phyloP scores from a whole-genome alignment of 179 eudicot genomes.

The Carnegiea gigantea region DNA sequence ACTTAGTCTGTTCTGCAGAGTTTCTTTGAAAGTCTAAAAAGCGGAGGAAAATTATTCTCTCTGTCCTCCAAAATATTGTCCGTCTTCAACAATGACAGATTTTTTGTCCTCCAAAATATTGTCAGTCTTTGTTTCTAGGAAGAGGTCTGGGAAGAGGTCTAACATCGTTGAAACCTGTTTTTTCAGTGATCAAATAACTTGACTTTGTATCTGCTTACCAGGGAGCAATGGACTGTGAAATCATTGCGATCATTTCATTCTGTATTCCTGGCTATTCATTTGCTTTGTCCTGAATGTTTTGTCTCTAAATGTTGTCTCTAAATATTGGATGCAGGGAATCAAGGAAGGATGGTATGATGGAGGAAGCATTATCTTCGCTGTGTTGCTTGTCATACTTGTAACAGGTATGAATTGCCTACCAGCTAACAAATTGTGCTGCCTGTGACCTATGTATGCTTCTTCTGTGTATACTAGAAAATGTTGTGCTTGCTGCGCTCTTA shows the following conservation, averaged over 20 bases:
- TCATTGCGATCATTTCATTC: background rate
- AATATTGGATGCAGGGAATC: slow-evolving; percentile 48
- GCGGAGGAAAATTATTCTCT: too few species aligned
- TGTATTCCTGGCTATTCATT: background rate
- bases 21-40: background rate
- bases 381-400: slow-evolving; percentile 76
- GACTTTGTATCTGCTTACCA: too few species aligned
- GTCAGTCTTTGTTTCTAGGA: too few species aligned
- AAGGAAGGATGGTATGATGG: slow-evolving; percentile 94
- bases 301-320: background rate
- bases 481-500: background rate
- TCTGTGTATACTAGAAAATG: background rate
- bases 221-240: too few species aligned
- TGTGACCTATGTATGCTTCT: too few species aligned
- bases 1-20: background rate
- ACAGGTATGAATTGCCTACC: slow-evolving; percentile 49
- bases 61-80: too few species aligned
- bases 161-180: background rate
- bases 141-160: too few species aligned
- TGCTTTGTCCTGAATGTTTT: background rate
- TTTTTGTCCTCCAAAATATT: background rate
- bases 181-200: too few species aligned
- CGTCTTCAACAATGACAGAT: too few species aligned
- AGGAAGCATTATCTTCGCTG: slow-evolving; percentile 89
- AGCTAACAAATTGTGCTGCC: background rate